These are phyloP conservation scores for Gremmenia infestans DNA, from an alignment of 2,329 filamentous ascomycete species.

Conservation along the genomic window DNA sequence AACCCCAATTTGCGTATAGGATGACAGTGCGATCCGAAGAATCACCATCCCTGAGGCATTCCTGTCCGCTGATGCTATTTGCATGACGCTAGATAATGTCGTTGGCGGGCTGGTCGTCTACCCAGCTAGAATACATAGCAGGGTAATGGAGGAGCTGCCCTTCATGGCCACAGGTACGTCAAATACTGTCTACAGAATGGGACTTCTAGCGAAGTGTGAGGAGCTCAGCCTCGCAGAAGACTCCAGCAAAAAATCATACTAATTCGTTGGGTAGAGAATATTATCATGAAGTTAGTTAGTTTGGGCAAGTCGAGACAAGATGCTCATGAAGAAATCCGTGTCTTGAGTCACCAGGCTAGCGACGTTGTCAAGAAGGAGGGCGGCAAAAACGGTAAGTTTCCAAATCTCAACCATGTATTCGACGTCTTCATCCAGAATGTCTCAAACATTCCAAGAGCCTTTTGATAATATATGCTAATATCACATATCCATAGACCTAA, in stretches of 20 bases:
- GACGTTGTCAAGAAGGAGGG: constrained; percentile 69
- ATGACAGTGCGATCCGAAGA: constrained; percentile 63
- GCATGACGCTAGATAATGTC: constrained; percentile 64
- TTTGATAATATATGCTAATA: neutral
- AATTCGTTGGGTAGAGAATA: neutral
- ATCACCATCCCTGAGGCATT: constrained; percentile 64
- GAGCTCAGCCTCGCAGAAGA: too few species aligned
- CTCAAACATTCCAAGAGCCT: too few species aligned
- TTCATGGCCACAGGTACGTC: constrained; percentile 75
- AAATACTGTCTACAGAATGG: constrained; percentile 27
- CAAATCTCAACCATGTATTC: neutral
- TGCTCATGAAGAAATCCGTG: constrained; percentile 81
- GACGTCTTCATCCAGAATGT: neutral
- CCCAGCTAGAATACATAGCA: constrained; percentile 63
- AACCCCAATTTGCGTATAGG: too few species aligned
- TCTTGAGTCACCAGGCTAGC: constrained; percentile 72
- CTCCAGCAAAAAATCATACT: too few species aligned
- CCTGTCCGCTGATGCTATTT: constrained; percentile 63
- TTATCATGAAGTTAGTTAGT: constrained; percentile 67
- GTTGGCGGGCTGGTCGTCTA: constrained; percentile 59
- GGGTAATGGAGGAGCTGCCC: constrained; percentile 71
- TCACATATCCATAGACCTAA: constrained; percentile 46
- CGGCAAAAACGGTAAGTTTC: constrained; percentile 54
- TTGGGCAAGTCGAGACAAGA: constrained; percentile 71
- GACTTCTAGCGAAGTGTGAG: too few species aligned